Evolutionary conservation across 2,329 filamentous ascomycete species (phyloP), one percentile per base, ranked within the genome.

Genomic region (Neonectria magnoliae): DNA sequence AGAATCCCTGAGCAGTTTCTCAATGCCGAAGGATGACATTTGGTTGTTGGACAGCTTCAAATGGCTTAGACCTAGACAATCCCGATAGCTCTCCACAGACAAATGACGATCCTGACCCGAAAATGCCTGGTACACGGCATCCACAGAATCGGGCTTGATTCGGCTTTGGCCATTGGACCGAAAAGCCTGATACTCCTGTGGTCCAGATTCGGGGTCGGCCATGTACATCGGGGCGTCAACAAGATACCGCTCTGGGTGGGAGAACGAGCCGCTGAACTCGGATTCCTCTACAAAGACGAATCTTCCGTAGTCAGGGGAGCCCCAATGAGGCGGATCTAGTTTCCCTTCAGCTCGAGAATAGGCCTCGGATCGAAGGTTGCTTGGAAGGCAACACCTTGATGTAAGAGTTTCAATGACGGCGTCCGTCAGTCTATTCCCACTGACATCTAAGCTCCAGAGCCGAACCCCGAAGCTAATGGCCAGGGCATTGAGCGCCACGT

Each of bases 371-470:
- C 77, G 77, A n/a, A 82, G 73, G 2, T 75, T 71, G 8, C 71
- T 66, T 13, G 61, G 54, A 3, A 75, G 73, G 13, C 84, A 77
- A 64, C 78, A 81, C 18, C 69, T 66, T 6, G 73, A 47, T 6
- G 74, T 64, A 4, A 80, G 45, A 3, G 31, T 48, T 8, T 78
- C 71, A 11, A 88, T 69, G 4, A 77, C 68, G 2, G 41, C 68
- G 68, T 89, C 87, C 0, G 81, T 83, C 10, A 90, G 71, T 11
- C 78, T 80, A 67, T 90, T 90, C 6, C 81, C 57, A 41, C 81
- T 78, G 1, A 90, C 54, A 65, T 90, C 87, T 5, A 90, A 71
- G 68, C 87, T 88, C 87, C 87, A 90, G 11, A 90, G 73, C 29
- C 79, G 82, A 11, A 5, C 73, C 66, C 62, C 72, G 67, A 71